Evolutionary conservation across 2,329 filamentous ascomycete genomes (phyloP), one percentile per base, ranked within the genome.

Genomic region (Aspergillus spinulosporus): DNA sequence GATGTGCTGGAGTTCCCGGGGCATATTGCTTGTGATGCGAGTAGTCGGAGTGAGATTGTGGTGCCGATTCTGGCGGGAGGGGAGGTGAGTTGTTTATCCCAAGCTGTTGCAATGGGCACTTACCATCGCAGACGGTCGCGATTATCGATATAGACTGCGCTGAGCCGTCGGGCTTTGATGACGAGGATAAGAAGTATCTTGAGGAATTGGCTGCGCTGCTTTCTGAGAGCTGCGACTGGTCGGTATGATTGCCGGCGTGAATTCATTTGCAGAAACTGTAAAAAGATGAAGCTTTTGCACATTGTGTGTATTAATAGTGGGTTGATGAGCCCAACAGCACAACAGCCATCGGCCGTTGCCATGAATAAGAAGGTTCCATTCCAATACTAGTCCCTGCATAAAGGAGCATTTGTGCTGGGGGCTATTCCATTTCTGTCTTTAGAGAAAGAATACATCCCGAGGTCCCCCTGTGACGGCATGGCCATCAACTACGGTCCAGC

Each of bases 21-120:
- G 2, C 78, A 80, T 66, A 80, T 80, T 67, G 76, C 78, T 8
- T 80, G 78, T 61, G 78, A 80, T 62, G 74, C 72, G 8, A 76
- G 77, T 37, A 79, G 73, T 59, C 68, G 69, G 59, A 80, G 78
- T 68, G 78, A 80, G 66, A 77, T 80, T 64, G 78, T 80, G 11
- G 77, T 80, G 44, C 78, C 78, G 36, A 73, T 80, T 64, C 45
- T 77, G 50, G 62, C 66, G n/a, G 60, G 59, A 14, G 71, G 68
- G 36, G 74, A 76, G 70, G 74, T 75, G 53, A 63, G 73, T 68
- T 21, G 21, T 21, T 21, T 21, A 21, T 21, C 52, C 21, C 21
- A 21, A 34, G 12, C 42, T n/a, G 5, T 12, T 36, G 26, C 49
- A 2, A 44, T 8, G 6, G 39, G 3, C 3, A 36, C n/a, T 50